Evolutionary conservation across 345 rosid genomes (phyloP).

Genomic region (Mercurialis annua): DNA sequence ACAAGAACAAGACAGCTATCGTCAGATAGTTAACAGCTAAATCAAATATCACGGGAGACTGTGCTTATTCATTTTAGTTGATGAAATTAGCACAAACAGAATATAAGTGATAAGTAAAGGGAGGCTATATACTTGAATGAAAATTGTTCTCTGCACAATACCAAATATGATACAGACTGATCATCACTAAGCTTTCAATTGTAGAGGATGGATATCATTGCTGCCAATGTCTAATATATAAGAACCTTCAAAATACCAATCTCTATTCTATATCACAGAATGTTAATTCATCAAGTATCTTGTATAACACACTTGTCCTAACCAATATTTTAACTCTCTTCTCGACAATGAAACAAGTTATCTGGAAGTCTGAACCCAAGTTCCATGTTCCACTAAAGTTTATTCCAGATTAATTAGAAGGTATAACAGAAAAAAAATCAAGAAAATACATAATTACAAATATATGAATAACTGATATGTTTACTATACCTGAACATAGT

Average conservation of each 20-base stretch:
- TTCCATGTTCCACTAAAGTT: background rate
- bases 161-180: background rate
- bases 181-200: background rate
- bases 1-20: background rate
- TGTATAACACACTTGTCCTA: background rate
- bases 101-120: background rate
- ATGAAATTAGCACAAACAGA: background rate
- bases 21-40: background rate
- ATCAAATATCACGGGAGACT: background rate
- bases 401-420: background rate
- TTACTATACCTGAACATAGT: conserved; percentile 76
- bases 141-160: background rate
- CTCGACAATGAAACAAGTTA: background rate
- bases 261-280: background rate
- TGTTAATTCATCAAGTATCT: background rate
- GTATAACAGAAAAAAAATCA: background rate
- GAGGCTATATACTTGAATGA: background rate
- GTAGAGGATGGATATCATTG: background rate
- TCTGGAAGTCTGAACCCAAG: background rate
- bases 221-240: background rate
- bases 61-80: background rate
- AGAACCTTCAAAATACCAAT: background rate
- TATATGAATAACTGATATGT: background rate
- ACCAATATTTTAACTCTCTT: background rate
- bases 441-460: background rate